phyloP scores from a whole-genome alignment of 495 filamentous ascomycete genomes.

The Neurospora tetraspora region DNA sequence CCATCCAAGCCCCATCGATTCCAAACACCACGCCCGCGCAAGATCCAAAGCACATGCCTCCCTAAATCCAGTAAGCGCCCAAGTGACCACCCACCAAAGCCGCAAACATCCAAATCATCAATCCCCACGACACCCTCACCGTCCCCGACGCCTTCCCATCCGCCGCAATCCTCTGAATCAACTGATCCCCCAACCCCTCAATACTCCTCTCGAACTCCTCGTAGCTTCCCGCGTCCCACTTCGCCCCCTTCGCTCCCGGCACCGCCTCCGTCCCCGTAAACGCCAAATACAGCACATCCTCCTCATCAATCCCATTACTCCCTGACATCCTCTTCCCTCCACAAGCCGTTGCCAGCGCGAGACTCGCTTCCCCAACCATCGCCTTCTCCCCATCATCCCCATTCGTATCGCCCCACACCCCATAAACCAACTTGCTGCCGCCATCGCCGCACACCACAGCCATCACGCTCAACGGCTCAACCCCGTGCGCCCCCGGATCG shows the following conservation, averaged over 20 bases:
- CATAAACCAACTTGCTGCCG: constrained; percentile 48
- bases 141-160: not conserved
- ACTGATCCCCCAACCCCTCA: constrained; percentile 33
- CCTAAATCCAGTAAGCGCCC: not conserved
- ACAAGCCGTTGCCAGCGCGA: constrained; percentile 48
- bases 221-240: constrained; percentile 36
- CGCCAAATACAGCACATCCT: constrained; percentile 45
- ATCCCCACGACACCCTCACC: not conserved
- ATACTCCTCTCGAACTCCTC: constrained; percentile 42
- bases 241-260: constrained; percentile 33
- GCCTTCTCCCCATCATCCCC: constrained; percentile 33
- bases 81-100: not conserved
- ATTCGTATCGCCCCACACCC: constrained; percentile 59
- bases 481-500: constrained; percentile 39
- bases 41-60: not conserved
- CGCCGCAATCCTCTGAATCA: constrained; percentile 12
- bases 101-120: not conserved
- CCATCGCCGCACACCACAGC: constrained; percentile 50
- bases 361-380: constrained; percentile 47
- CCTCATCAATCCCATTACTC: constrained; percentile 37
- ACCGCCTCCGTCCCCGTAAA: constrained; percentile 42
- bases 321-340: constrained; percentile 36
- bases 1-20: not conserved
- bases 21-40: not conserved
- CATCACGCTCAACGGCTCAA: constrained; percentile 52